Base-by-base conservation (phyloP, 768 basidiomycete species). In the Cyclocybe cylindracea region DNA sequence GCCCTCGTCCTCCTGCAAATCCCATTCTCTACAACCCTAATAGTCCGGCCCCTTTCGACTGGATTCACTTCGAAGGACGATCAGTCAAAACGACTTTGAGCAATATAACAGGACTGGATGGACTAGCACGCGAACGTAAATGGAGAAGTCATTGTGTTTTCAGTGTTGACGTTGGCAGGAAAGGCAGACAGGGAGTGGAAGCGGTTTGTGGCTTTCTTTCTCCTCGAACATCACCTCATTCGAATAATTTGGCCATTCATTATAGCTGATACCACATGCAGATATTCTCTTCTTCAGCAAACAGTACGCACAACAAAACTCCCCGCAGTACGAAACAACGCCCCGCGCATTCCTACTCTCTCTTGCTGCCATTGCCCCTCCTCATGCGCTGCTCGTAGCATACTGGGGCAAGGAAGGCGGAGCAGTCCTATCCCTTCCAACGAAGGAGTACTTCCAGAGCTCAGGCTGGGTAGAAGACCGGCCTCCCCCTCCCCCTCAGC, bases 61-160 rank as follows among this genome's bases (percentile, higher is more conserved):
- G 91, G 89, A 69, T 94, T 5, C 90, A 93, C 61, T 89, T 94
- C 53, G 91, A 93, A 59, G 91, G 90, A 4, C 75, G 91, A 2
- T 86, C 82, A 0, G 84, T 88, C 32, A 89, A 87, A 66, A 91
- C 87, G 8, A 93, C 90, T 4, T 68, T 89, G 24, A 84, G 75
- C 58, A 93, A 93, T 61, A 81, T 94, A 31, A 76, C 82, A 31
- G 91, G 91, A 5, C 58, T 94, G 39, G 91, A 93, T 57, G 87
- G 90, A 8, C 80, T 93, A 33, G 89, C 90, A 4, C 79, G 85
- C 2, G 91, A 94, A 62, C 80, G 87, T 29, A 89, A 87, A 59
- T 93, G 91, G 91, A 78, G 91, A 53, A 79, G 82, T 50, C 85
- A 88, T 59, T 91, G 88, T 53, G 87, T 91, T 5, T 84, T 94